Evolutionary conservation across 2,329 filamentous ascomycete species (phyloP).

Genomic region (Fusarium xylarioides): DNA sequence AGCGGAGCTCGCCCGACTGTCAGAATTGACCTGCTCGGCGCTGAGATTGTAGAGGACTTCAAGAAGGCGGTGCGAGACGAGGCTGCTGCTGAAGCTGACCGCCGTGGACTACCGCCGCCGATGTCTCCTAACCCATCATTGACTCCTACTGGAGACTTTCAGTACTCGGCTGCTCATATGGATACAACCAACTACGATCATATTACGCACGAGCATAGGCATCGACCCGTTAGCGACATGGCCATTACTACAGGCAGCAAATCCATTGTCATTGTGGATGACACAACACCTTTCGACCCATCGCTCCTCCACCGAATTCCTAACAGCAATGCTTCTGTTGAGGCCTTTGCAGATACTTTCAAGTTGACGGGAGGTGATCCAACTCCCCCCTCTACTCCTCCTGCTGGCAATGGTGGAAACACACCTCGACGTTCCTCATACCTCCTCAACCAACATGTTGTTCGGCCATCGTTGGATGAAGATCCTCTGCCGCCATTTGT

Average conservation of each 20-base stretch:
- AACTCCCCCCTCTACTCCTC: constrained; percentile 70
- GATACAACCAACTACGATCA: constrained; percentile 52
- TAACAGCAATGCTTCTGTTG: constrained; percentile 56
- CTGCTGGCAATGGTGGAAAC: constrained; percentile 50
- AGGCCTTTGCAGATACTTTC: constrained; percentile 63
- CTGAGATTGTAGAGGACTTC: constrained; percentile 80
- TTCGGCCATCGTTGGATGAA: constrained; percentile 48
- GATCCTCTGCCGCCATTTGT: constrained; percentile 58
- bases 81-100: constrained; percentile 51
- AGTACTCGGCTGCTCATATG: constrained; percentile 57
- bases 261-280: constrained; percentile 88
- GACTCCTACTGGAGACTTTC: constrained; percentile 45
- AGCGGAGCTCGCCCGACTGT: constrained; percentile 62
- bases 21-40: constrained; percentile 84
- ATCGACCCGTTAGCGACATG: constrained; percentile 60
- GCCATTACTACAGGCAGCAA: constrained; percentile 82
- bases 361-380: constrained; percentile 60
- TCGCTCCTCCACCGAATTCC: constrained; percentile 60
- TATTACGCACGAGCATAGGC: constrained; percentile 44
- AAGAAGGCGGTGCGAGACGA: constrained; percentile 78
- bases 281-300: constrained; percentile 62
- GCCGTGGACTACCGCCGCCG: constrained; percentile 29
- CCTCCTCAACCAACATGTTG: constrained; percentile 59
- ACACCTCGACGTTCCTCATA: constrained; percentile 66
- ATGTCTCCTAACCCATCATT: constrained; percentile 40